A percentile compares a stretch with the other conserved stretches of the same genome.
phyloP scores from a whole-genome alignment of 169 alveolate species.

The Cystoisospora suis region DNA sequence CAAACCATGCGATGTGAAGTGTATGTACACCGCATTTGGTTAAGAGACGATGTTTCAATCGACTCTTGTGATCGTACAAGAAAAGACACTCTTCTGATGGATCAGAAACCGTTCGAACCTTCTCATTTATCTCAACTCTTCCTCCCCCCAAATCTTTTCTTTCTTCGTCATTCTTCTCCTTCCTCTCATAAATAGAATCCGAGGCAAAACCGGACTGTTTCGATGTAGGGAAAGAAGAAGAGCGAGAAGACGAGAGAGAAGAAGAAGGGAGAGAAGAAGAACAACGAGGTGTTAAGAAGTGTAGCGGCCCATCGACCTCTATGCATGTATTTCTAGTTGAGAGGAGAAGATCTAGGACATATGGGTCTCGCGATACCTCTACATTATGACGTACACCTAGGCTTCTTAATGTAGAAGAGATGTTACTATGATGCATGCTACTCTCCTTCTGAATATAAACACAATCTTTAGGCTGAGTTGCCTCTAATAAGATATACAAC shows the following conservation, averaged over 20 bases:
- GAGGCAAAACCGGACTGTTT: not conserved
- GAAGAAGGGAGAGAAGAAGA: not conserved
- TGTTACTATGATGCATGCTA: slow-evolving; percentile 48
- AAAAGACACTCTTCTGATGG: too few species aligned
- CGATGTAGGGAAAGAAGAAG: not conserved
- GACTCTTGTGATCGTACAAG: slow-evolving; percentile 15
- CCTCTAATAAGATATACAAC: too few species aligned
- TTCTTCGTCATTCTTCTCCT: not conserved
- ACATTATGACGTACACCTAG: slow-evolving; percentile 5
- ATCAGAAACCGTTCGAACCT: too few species aligned
- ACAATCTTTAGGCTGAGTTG: too few species aligned
- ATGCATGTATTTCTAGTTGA: not conserved
- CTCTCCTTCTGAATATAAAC: slow-evolving; percentile 30
- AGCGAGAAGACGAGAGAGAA: not conserved
- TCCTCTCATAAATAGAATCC: not conserved
- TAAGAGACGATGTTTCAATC: slow-evolving; percentile 39
- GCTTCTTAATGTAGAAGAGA: slow-evolving; percentile 24
- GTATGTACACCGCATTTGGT: not conserved
- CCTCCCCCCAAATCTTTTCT: too few species aligned
- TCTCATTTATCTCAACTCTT: too few species aligned
- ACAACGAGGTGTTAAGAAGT: not conserved
- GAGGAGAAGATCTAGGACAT: slow-evolving; percentile 28
- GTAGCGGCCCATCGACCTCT: slow-evolving; percentile 54
- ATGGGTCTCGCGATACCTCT: slow-evolving; percentile 29
- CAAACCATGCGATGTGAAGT: slow-evolving; percentile 41